phyloP scores from a whole-genome alignment of 2,329 filamentous ascomycete species.

The Zasmidium citrigriseum region DNA sequence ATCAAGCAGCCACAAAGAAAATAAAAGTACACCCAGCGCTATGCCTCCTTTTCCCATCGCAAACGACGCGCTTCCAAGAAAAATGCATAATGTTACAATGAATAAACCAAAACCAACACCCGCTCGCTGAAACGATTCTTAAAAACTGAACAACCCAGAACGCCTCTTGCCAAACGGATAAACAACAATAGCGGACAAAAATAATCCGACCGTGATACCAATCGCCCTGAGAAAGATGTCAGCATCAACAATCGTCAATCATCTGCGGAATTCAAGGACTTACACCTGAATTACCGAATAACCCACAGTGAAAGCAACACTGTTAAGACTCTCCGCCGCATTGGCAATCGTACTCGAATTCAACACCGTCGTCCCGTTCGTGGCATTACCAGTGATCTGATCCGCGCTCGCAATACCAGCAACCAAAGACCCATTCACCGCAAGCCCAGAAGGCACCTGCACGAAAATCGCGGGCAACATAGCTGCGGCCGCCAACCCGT shows the following conservation, averaged over 20 bases:
- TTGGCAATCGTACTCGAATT: slow-evolving; percentile 36
- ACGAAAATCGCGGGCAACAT: slow-evolving; percentile 86
- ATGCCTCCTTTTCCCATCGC: no score
- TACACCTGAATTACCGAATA: slow-evolving; percentile 50
- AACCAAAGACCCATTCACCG: slow-evolving; percentile 59
- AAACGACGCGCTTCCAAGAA: not conserved
- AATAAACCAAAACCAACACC: slow-evolving; percentile 1
- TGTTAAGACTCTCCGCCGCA: slow-evolving; percentile 37
- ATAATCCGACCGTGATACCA: slow-evolving; percentile 53
- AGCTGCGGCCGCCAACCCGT: slow-evolving; percentile 78
- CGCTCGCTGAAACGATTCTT: not conserved
- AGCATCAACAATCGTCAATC: not conserved
- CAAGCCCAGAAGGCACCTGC: slow-evolving; percentile 61
- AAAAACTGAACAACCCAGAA: slow-evolving; percentile 46
- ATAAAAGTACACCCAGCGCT: no score
- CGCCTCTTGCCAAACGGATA: slow-evolving; percentile 53
- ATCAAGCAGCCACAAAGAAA: no score
- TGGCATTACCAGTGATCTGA: slow-evolving; percentile 49
- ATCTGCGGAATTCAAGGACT: not conserved
- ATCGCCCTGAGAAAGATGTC: slow-evolving; percentile 37
- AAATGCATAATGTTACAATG: not conserved
- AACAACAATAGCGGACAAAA: slow-evolving; percentile 50
- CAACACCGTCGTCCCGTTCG: slow-evolving; percentile 47
- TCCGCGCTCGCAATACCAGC: slow-evolving; percentile 59
- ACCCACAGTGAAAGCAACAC: slow-evolving; percentile 49